Base-by-base conservation (phyloP, 192 early-diverging fungal genomes). In the Phycomyces blakesleeanus region DNA sequence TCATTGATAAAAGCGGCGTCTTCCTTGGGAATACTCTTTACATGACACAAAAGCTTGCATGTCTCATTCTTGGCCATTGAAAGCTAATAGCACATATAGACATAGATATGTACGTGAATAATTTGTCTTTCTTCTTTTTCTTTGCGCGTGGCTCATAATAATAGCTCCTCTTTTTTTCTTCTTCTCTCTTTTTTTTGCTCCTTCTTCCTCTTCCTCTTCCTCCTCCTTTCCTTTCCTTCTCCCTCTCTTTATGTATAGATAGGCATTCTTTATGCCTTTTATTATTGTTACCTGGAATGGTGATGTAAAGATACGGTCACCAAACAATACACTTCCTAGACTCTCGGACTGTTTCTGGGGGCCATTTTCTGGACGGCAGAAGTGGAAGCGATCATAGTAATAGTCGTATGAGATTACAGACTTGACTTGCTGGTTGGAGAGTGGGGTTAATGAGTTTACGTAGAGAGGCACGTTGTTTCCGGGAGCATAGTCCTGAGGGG, bases 251-350 rank as follows among this genome's bases (percentile, higher is more conserved):
- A n/a, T 22, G 71, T 34, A 34, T 34, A 34, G 7, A 34, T 2
- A 34, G 29, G 7, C 29, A 15, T 67, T 71, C n/a, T n/a, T n/a
- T n/a, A n/a, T n/a, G n/a, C n/a, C n/a, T n/a, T n/a, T n/a, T n/a
- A n/a, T n/a, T n/a, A n/a, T n/a, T n/a, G n/a, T n/a, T 74, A 96
- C 83, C 77, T 93, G 69, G 64, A 92, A 92, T 3, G 78, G 81
- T 3, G 93, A 95, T 54, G 77, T 84, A 59, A 85, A 94, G 65
- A 98, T 89, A 34, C 96, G 84, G 63, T 98, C 94, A 20, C 96
- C 96, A 89, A 98, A 98, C 39, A 98, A 75, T 44, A 98, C 95
- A 63, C 85, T 88, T 37, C 96, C 96, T 55, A 98, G 80, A 2
- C 84, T 89, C 75, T 97, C 96, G 22, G 88, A 68, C 59, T 85